Evolutionary conservation across 148 eudicot genomes (phyloP).

Genomic region (Cornus florida): DNA sequence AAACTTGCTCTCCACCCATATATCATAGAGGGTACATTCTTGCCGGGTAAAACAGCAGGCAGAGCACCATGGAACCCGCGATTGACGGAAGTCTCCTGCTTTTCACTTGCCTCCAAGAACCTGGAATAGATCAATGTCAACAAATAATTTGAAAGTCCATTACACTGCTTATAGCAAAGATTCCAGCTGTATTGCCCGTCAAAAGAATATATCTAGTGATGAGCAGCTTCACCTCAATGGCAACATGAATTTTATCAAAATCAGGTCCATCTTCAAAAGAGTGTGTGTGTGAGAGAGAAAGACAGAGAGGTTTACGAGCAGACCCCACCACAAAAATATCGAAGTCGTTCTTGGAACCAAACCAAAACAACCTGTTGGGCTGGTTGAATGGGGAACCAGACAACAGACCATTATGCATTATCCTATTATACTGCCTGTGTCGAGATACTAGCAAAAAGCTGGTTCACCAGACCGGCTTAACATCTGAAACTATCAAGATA

Average conservation of each 20-base stretch:
- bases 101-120: constrained; percentile 28
- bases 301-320: no score
- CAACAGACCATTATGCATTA: no score
- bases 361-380: no score
- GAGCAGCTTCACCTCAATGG: neutral
- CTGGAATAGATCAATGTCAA: constrained; percentile 20
- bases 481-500: no score
- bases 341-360: no score
- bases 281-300: neutral
- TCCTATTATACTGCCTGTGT: no score
- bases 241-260: neutral
- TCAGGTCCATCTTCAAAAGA: neutral
- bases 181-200: neutral
- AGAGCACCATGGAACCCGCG: constrained; percentile 24
- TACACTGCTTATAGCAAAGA: neutral
- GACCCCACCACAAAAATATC: no score
- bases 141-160: neutral
- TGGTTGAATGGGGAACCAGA: no score
- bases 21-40: constrained; percentile 37
- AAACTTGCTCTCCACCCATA: constrained; percentile 63
- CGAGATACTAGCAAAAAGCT: no score
- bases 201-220: neutral
- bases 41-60: constrained; percentile 37
- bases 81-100: constrained; percentile 29
- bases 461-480: no score